Base-by-base conservation (phyloP, 257 asterid genomes). In the Capsicum chinense region DNA sequence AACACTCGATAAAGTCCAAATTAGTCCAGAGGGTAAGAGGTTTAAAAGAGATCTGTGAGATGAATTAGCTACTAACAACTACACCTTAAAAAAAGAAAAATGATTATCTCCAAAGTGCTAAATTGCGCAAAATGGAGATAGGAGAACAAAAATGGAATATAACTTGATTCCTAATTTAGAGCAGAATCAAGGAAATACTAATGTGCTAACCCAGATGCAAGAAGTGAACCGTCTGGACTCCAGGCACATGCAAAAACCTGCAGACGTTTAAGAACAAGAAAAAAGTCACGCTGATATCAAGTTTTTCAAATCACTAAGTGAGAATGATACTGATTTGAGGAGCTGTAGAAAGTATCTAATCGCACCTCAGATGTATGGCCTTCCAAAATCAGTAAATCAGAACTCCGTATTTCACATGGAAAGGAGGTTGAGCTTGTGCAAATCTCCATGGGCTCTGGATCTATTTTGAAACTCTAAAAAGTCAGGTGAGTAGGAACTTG, bases 171-270 rank as follows among this genome's bases (percentile, higher is more conserved):
- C 50, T 54, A 33, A 14, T 54, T 5, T 14, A 54, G 21, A 78
- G 63, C 48, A 54, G 82, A 48, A 78, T 54, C 33, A 78, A 78
- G 33, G 33, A 54, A 56, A 78, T 78, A 54, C 42, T 78, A 54
- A 47, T 56, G 85, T 87, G 87, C 98, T 82, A 83, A 96, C 99
- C 99, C 99, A 83, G 99, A 93, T 83, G 99, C 99, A 90, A 96
- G 98, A 90, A 96, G 94, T 84, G 98, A 91, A 84, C 98, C 98
- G 50, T 89, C 74, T 54, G 99, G 97, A 85, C 94, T 93, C 99
- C 99, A 96, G 11, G 98, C 94, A 90, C 99, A 96, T n/a, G 99
- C 98, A 91, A 93, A 94, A 86, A 96, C 99, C 99, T 96, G 93
- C 62, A 88, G 70, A 82, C 69, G 70, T 62, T 80, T 83, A 84